Evolutionary conservation across 2,329 filamentous ascomycete species (phyloP), one percentile per base, ranked within the genome.

Genomic region (Penicillium hesseltinei): DNA sequence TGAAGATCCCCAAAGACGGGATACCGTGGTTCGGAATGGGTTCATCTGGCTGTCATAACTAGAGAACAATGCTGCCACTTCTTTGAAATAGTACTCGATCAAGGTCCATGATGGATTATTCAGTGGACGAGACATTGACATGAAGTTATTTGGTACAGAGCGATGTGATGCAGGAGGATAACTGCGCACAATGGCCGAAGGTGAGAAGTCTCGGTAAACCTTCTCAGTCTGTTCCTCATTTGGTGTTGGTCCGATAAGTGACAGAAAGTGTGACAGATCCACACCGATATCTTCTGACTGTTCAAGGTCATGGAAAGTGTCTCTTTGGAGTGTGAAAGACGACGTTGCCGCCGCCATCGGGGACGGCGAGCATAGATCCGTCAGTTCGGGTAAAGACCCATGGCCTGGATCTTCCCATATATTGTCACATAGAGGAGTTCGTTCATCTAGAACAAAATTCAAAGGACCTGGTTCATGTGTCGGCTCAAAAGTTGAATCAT

Each of bases 81-180:
- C 82, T 63, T 82, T 82, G 72, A 87, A 87, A 63, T 87, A 87
- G 62, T 87, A 84, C 47, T 86, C 83, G 10, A 87, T 81, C 17
- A 87, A 73, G 45, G 82, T 78, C 46, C 82, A 84, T 4, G 82
- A 80, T 19, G 80, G 74, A 46, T 83, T 80, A 44, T 75, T 75
- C 56, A 81, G 62, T 36, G 69, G 74, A 36, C 66, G 71, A 7
- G 71, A 73, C n/a, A 79, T 69, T 15, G 75, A 75, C 13, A 67
- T 66, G 9, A 72, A 61, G 36, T 71, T 62, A 19, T 63, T 69
- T 10, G 61, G 54, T n/a, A 59, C 52, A 21, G 62, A 49, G 27
- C 57, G 63, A n/a, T 64, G 60, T 3, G 58, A 55, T 4, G 59
- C 48, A 5, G 71, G 68, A 23, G 69, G 71, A 51, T 73, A 74